Evolutionary conservation across 768 basidiomycete species (phyloP), one percentile per base, ranked within the genome.

Genomic region (Suillus subluteus): DNA sequence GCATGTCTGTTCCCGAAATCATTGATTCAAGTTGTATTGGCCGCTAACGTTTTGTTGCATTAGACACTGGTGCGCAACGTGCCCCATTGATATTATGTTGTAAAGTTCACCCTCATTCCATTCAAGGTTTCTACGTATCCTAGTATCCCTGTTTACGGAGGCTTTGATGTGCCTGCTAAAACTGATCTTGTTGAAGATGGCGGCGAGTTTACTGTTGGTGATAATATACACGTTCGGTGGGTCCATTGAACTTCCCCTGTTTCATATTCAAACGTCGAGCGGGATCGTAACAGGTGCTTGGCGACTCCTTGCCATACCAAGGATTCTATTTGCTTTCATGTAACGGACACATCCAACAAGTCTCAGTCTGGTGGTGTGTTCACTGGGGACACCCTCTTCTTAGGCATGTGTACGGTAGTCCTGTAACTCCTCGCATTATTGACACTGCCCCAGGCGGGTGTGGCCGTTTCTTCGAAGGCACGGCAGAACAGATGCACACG

Each of bases 271-370:
- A 52, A 26, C 44, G 30, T 52, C 72, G 64, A 71, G 52, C 65
- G 40, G 37, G 40, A 55, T 9, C 26, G 58, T 23, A 30, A 16
- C 67, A 92, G 93, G 76, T 94, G 91, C 77, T 79, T 95, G 30
- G 90, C 92, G 32, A 96, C 94, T 1, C 94, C 95, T 1, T 96
- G 95, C 79, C 97, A 98, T 77, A 99, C 97, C 4, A 92, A 93
- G 75, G 97, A 98, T 79, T 98, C 96, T 18, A 96, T 97, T 71
- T 98, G 93, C 82, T 99, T 89, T 82, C 85, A 91, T 75, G 85
- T 89, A 64, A 94, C 91, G 40, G 76, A 82, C 26, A 69, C 75
- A 30, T 78, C 86, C 32, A 72, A 81, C 58, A 75, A 76, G 32
- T 72, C 73, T 12, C 88, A 88, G 67, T 81, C 91, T 0, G 91